Evolutionary conservation across 1,284 basidiomycete species (phyloP), one percentile per base, ranked within the genome.

Genomic region (Sanguinoderma infundibulare): DNA sequence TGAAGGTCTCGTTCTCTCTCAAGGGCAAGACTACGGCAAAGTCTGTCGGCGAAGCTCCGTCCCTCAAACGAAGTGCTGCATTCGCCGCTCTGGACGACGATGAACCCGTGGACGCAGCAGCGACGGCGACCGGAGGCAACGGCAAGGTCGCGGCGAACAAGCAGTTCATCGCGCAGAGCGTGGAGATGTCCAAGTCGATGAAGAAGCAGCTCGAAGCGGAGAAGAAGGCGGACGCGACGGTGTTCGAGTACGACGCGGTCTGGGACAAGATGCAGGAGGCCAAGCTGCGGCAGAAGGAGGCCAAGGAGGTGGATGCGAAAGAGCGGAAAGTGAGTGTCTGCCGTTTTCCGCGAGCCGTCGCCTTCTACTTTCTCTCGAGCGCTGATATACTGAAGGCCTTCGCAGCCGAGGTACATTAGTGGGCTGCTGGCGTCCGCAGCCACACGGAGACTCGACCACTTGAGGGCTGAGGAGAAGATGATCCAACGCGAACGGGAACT

Each of bases 391-490:
- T 65, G 49, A 69, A 67, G 67, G 57, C 60, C 56, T 65, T 59
- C 66, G 53, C 70, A 96, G 92, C 96, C 98, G 0, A 98, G 98
- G 80, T 98, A 99, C 72, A 98, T 98, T 62, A 83, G 85, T 53
- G 86, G 84, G 36, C 86, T 98, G 50, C 80, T 98, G 2, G 79
- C 83, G n/a, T 87, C 94, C 8, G 96, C 98, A 24, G 89, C 90
- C 47, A 94, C 94, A 42, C 86, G 98, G 35, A 89, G 91, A 70
- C 79, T 98, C 46, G 98, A 99, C 74, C 85, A 94, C 68, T 76
- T 98, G n/a, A 84, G 96, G 58, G 98, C 98, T 0, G 97, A 99
- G 76, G 96, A 99, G 78, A 98, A 98, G 81, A 94, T 96, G 90
- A 91, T 98, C 70, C 93, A 97, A 75, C 85, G 87, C 51, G 97